phyloP scores from a whole-genome alignment of 202 grass and related monocot species.

The Musa balbisiana region DNA sequence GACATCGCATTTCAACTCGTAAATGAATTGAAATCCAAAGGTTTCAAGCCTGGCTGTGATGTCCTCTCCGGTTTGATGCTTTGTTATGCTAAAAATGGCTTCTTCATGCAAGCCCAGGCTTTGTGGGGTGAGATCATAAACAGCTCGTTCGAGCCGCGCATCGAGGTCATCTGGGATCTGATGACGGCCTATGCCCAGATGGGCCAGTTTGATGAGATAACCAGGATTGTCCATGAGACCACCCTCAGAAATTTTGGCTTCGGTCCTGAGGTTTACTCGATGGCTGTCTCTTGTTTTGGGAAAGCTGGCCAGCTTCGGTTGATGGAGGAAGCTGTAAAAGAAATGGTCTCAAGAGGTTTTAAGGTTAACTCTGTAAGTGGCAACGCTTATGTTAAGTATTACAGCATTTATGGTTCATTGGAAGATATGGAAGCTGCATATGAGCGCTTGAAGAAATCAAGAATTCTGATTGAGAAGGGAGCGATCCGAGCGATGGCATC shows the following conservation, averaged over 20 bases:
- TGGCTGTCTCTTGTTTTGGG: constrained; percentile 63
- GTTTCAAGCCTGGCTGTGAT: constrained; percentile 13
- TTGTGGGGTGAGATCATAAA: constrained; percentile 66
- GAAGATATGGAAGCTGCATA: constrained; percentile 66
- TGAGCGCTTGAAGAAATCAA: constrained; percentile 46
- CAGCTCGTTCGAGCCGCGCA: constrained; percentile 41
- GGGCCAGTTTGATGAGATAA: constrained; percentile 40
- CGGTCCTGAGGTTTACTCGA: constrained; percentile 30
- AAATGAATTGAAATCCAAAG: constrained; percentile 25
- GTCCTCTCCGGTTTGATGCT: constrained; percentile 44
- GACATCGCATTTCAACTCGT: constrained; percentile 8
- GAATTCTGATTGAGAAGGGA: constrained; percentile 41
- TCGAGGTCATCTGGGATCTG: constrained; percentile 30
- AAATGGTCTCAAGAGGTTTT: constrained; percentile 47
- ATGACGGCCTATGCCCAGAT: constrained; percentile 49
- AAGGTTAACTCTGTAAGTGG: constrained; percentile 48
- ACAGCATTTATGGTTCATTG: constrained; percentile 55
- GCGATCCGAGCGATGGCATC: constrained; percentile 49
- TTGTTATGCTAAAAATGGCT: constrained; percentile 44
- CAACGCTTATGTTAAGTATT: constrained; percentile 59
- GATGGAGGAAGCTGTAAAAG: constrained; percentile 57
- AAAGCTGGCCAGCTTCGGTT: constrained; percentile 40
- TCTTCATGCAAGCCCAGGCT: constrained; percentile 45
- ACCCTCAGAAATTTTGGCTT: constrained; percentile 13
- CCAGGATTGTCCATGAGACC: constrained; percentile 37